phyloP scores from a whole-genome alignment of 805 yeast species.

The Myxozyma sirexii region DNA sequence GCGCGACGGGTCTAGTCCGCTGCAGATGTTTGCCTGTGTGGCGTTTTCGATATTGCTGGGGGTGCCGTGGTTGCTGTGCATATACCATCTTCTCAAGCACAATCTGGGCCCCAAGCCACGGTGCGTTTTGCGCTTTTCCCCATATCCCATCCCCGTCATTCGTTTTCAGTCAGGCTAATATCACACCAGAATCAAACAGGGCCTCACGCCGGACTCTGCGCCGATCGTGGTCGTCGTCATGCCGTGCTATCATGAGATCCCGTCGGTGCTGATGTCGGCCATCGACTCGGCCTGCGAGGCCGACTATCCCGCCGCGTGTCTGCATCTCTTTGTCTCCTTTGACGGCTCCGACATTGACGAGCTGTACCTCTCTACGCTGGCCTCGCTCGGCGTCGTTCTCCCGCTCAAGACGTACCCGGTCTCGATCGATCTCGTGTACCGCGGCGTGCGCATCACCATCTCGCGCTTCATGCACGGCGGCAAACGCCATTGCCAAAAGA shows the following conservation, averaged over 20 bases:
- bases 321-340: slow-evolving; percentile 29
- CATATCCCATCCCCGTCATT: too few species aligned
- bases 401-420: slow-evolving; percentile 24
- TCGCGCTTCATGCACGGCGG: slow-evolving; percentile 32
- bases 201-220: slow-evolving; percentile 15
- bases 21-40: slow-evolving; percentile 26
- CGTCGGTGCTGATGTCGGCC: slow-evolving; percentile 25
- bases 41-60: slow-evolving; percentile 18
- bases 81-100: slow-evolving; percentile 20
- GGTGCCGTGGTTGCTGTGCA: slow-evolving; percentile 26
- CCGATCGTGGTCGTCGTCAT: slow-evolving; percentile 32
- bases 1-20: neutral
- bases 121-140: neutral
- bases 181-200: slow-evolving; percentile 10
- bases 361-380: slow-evolving; percentile 24
- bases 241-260: slow-evolving; percentile 32
- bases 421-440: slow-evolving; percentile 20
- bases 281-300: slow-evolving; percentile 29
- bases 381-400: slow-evolving; percentile 20
- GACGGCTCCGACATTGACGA: slow-evolving; percentile 31
- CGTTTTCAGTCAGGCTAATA: too few species aligned
- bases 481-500: slow-evolving; percentile 32
- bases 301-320: slow-evolving; percentile 23
- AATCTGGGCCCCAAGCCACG: slow-evolving; percentile 13
- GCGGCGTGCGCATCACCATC: slow-evolving; percentile 26